Percentiles rank a stretch among this genome's conserved stretches.
Conservation (phyloP, 176 grass and related monocot genomes). For the Tillandsia leiboldiana region DNA sequence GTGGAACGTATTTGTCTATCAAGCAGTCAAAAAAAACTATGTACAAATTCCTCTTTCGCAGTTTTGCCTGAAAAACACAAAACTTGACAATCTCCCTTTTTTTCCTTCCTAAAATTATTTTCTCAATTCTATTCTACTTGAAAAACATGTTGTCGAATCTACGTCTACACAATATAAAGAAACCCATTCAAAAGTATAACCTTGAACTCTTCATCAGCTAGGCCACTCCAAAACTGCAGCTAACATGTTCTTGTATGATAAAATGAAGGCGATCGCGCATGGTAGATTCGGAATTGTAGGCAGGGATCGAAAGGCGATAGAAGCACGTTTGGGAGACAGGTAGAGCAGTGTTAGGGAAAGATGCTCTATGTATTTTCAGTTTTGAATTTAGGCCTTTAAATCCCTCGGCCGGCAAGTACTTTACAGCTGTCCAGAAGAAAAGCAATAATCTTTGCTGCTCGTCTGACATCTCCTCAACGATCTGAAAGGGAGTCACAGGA, state of each 20-base stretch:
- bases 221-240: slow-evolving; percentile 13
- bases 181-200: no score
- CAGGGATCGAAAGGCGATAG: slow-evolving; percentile 6
- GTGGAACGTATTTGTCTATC: no score
- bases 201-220: background rate
- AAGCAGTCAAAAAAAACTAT: no score
- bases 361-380: slow-evolving; percentile 1
- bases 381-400: slow-evolving; percentile 7
- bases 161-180: no score
- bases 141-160: no score
- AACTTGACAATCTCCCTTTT: no score
- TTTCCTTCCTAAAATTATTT: no score
- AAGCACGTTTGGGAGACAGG: slow-evolving; percentile 20
- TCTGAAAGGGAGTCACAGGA: background rate
- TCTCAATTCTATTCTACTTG: no score
- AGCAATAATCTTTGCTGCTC: slow-evolving; percentile 13
- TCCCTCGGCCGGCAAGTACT: slow-evolving; percentile 16
- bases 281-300: background rate
- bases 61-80: no score
- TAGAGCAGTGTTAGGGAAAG: background rate
- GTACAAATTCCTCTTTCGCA: no score
- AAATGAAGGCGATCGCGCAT: slow-evolving; percentile 7
- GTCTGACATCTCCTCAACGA: slow-evolving; percentile 18
- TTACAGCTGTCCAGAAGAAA: slow-evolving; percentile 26
- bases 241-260: slow-evolving; percentile 17